Percentiles rank a stretch among this genome's conserved stretches.
Evolutionary conservation across 1,284 basidiomycete species (phyloP).

Genomic region (Irpex sp.): DNA sequence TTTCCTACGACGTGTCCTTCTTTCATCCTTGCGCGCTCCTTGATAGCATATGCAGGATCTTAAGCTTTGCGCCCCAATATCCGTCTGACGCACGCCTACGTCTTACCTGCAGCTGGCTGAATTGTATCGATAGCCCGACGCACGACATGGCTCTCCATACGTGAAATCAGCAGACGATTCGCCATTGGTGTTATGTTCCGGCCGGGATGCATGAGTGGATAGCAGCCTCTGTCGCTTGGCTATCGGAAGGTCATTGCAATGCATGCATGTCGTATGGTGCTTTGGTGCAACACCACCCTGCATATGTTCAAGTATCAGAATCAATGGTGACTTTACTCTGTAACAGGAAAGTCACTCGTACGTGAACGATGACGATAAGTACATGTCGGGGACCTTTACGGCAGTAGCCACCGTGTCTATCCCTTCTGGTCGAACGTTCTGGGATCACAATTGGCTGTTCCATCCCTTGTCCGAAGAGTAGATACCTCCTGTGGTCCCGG

Average conservation of each 20-base stretch:
- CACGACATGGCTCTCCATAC: background rate
- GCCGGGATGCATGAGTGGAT: background rate
- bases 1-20: background rate
- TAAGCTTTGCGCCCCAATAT: background rate
- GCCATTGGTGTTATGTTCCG: background rate
- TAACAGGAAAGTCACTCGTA: background rate
- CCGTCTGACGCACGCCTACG: background rate
- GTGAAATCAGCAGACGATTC: background rate
- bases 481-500: background rate
- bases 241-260: background rate
- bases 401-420: background rate
- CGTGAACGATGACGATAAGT: background rate
- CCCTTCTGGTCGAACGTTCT: background rate
- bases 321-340: background rate
- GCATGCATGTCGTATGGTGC: background rate
- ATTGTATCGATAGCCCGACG: too few species aligned
- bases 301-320: background rate
- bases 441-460: background rate
- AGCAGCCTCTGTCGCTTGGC: background rate
- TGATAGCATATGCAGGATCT: background rate
- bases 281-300: background rate
- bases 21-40: background rate
- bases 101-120: background rate
- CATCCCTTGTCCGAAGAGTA: background rate
- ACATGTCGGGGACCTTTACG: background rate